These are phyloP conservation scores for Candida ovalis DNA, from an alignment of 805 yeast genomes.

Conservation along the genomic window DNA sequence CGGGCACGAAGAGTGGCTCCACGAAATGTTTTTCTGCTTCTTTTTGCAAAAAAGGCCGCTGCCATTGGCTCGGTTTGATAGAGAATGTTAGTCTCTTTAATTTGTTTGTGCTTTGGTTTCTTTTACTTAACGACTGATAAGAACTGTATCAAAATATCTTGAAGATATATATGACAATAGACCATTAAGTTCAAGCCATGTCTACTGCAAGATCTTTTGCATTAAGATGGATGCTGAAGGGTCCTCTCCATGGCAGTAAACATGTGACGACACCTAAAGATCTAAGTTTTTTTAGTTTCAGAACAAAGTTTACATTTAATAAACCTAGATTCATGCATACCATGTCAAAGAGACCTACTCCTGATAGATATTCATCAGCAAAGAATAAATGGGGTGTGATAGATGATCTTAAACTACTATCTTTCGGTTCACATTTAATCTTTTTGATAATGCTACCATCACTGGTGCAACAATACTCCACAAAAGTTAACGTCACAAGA, in stretches of 20 bases:
- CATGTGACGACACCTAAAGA: background rate
- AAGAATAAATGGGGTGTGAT: conserved; percentile 21
- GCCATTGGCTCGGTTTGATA: background rate
- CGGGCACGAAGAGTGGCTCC: background rate
- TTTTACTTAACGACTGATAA: too few species aligned
- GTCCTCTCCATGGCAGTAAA: background rate
- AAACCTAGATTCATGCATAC: conserved; percentile 11
- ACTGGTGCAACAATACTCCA: conserved; percentile 24
- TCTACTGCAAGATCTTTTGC: background rate
- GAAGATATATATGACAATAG: too few species aligned
- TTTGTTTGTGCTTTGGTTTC: too few species aligned
- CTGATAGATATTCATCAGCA: background rate
- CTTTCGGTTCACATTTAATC: conserved; percentile 30
- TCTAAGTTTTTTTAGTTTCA: background rate
- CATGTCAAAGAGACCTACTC: conserved; percentile 9
- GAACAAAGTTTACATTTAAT: background rate
- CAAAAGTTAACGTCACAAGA: conserved; percentile 27
- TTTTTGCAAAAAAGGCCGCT: background rate
- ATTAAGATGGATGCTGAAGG: background rate
- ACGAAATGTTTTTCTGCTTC: background rate
- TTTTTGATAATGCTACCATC: conserved; percentile 30
- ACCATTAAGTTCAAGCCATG: too few species aligned
- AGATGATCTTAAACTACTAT: conserved; percentile 27
- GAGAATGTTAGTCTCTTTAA: too few species aligned
- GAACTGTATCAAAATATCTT: too few species aligned